These are phyloP conservation scores for Vitis rotundifolia DNA, from an alignment of 164 flowering plant genomes.

Conservation along the genomic window DNA sequence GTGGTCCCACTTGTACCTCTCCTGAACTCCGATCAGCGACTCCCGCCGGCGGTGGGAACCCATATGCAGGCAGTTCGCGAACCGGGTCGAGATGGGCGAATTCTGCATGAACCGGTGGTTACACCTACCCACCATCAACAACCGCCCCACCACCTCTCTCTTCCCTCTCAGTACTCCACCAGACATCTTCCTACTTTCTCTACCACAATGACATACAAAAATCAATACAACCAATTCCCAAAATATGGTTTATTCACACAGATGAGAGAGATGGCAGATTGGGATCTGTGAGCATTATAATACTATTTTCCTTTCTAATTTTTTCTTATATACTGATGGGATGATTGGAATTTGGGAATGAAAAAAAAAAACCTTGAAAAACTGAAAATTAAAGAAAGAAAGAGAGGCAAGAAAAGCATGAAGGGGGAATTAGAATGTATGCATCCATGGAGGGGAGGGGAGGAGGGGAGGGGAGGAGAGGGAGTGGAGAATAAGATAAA, in stretches of 20 bases:
- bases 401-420: not conserved
- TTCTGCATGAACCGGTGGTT: conserved; percentile 20
- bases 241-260: not conserved
- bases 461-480: not conserved
- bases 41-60: conserved; percentile 32
- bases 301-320: not conserved
- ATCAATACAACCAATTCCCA: not conserved
- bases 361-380: not conserved
- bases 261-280: not conserved
- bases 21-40: conserved; percentile 46
- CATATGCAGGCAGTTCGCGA: conserved; percentile 24
- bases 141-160: conserved; percentile 19
- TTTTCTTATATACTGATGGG: not conserved
- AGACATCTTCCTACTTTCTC: conserved; percentile 6
- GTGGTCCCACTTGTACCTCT: conserved; percentile 73
- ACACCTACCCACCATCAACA: conserved; percentile 4
- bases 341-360: not conserved
- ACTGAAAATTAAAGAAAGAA: not conserved
- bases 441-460: not conserved
- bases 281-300: not conserved
- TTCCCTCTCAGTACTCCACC: conserved; percentile 31
- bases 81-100: conserved; percentile 35
- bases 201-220: not conserved
- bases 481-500: not conserved
- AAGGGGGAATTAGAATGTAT: too few relatives aligned